phyloP scores from a whole-genome alignment of 352 stramenopile genomes.

The Blastocystis sp. region DNA sequence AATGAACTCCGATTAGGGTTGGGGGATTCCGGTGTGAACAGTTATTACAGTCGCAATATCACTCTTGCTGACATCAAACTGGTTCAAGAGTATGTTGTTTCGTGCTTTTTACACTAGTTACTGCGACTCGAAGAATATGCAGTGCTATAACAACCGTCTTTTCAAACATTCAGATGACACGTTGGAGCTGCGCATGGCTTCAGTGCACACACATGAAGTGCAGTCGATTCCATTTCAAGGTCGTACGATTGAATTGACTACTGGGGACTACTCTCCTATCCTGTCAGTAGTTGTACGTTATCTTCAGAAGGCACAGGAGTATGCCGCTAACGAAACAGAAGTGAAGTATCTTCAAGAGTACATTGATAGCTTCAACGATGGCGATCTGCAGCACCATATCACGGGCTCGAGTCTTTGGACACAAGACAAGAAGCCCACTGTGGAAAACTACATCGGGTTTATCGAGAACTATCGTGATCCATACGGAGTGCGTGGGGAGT shows the following conservation, averaged over 20 bases:
- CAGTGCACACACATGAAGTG: not conserved
- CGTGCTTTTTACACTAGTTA: not conserved
- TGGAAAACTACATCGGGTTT: slow-evolving; percentile 65
- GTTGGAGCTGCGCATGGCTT: slow-evolving; percentile 62
- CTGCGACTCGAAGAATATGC: slow-evolving; percentile 31
- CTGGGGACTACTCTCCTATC: slow-evolving; percentile 57
- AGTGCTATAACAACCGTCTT: slow-evolving; percentile 65
- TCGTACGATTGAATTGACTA: not conserved
- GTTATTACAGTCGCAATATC: slow-evolving; percentile 60
- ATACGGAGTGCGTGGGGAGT: slow-evolving; percentile 64
- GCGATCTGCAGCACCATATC: slow-evolving; percentile 62
- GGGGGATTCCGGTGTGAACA: not conserved
- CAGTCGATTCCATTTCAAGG: not conserved
- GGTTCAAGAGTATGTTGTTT: slow-evolving; percentile 9
- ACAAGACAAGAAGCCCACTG: slow-evolving; percentile 63
- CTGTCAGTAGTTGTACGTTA: slow-evolving; percentile 13
- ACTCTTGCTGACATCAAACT: slow-evolving; percentile 48
- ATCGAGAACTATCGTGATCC: slow-evolving; percentile 65
- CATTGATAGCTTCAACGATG: not conserved
- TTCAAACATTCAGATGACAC: slow-evolving; percentile 63
- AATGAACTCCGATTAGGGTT: slow-evolving; percentile 51
- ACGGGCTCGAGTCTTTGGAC: slow-evolving; percentile 63
- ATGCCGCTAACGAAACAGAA: slow-evolving; percentile 40
- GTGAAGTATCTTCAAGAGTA: slow-evolving; percentile 38
- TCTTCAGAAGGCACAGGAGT: not conserved